Base-by-base conservation (phyloP, 2,329 filamentous ascomycete genomes). In the Chrysoporthe austroafricana region DNA sequence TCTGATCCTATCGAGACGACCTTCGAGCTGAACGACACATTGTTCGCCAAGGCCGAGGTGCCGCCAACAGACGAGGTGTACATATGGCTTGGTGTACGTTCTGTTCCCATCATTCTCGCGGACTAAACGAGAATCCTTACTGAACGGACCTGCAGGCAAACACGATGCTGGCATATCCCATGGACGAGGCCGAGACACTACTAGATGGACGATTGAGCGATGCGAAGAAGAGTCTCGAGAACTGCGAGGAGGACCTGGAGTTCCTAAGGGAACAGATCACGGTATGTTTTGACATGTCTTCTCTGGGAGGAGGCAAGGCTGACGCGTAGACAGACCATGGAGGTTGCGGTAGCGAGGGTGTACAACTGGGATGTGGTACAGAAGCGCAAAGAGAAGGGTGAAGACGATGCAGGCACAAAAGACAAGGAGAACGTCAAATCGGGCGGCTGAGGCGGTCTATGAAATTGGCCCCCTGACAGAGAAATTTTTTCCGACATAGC, bases 361-460 rank as follows among this genome's bases (percentile, higher is more conserved):
- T 98, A 99, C 80, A 99, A 99, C 80, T 98, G 96, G 95, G 96
- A 99, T 76, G 94, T 99, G 4, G 93, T 95, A 56, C 92, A 97
- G 83, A 93, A 96, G 81, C 86, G 96, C 73, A 97, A 97, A 83
- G 94, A 97, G 70, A 96, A 94, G 79, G 84, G 81, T 3, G 89
- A 91, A 50, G 86, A 88, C 70, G 88, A 83, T 63, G 77, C 76
- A 68, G 79, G 79, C 60, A 75, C 75, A 57, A 81, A 82, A 70
- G 80, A 79, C 44, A 77, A 79, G 65, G 75, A 76, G 43, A 76
- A 77, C 62, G 68, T 52, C 44, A 64, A 69, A 71, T 73, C 77
- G 2, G 75, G 76, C 60, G 76, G 73, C 32, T 77, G 68, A 74
- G 62, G 62, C 34, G 42, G 62, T 32, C 54, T 32, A 8, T 16